These are phyloP conservation scores for Phytophthora pluvialis DNA, from an alignment of 352 stramenopile genomes.

Conservation along the genomic window DNA sequence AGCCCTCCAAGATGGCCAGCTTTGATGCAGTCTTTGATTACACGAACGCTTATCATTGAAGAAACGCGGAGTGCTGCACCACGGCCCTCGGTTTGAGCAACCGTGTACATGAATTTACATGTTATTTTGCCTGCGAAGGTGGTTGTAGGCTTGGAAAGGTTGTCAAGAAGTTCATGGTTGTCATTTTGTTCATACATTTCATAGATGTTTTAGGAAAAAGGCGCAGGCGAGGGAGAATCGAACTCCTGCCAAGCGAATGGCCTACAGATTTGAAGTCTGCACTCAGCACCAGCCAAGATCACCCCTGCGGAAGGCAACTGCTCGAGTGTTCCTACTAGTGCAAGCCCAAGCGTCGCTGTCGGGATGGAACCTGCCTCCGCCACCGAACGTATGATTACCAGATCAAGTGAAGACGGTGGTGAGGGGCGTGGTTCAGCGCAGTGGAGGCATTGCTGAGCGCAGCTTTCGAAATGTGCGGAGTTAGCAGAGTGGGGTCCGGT, in stretches of 20 bases:
- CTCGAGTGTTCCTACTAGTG: background rate
- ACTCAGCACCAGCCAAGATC: slow-evolving; percentile 91
- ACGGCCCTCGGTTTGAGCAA: background rate
- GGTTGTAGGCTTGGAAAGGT: too few species aligned
- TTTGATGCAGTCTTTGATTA: slow-evolving; percentile 28
- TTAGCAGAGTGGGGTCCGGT: slow-evolving; percentile 44
- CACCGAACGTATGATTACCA: slow-evolving; percentile 1
- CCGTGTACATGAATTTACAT: too few species aligned
- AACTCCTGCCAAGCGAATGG: slow-evolving; percentile 90
- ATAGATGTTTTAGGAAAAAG: slow-evolving; percentile 47
- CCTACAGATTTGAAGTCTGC: slow-evolving; percentile 95
- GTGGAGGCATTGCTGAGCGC: slow-evolving; percentile 29
- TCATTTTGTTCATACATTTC: slow-evolving; percentile 8
- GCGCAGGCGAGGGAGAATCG: slow-evolving; percentile 91
- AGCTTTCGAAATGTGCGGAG: slow-evolving; percentile 27
- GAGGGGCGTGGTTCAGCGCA: slow-evolving; percentile 1
- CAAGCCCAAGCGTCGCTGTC: background rate
- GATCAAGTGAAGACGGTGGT: background rate
- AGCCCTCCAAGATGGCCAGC: slow-evolving; percentile 8
- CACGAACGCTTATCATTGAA: slow-evolving; percentile 29
- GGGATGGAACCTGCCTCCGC: too few species aligned
- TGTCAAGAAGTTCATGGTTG: background rate
- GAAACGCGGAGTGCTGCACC: slow-evolving; percentile 14
- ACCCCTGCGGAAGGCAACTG: slow-evolving; percentile 54
- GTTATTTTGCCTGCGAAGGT: too few species aligned